phyloP scores from a whole-genome alignment of 2,329 filamentous ascomycete species.

The Pestalotiopsis sp. region DNA sequence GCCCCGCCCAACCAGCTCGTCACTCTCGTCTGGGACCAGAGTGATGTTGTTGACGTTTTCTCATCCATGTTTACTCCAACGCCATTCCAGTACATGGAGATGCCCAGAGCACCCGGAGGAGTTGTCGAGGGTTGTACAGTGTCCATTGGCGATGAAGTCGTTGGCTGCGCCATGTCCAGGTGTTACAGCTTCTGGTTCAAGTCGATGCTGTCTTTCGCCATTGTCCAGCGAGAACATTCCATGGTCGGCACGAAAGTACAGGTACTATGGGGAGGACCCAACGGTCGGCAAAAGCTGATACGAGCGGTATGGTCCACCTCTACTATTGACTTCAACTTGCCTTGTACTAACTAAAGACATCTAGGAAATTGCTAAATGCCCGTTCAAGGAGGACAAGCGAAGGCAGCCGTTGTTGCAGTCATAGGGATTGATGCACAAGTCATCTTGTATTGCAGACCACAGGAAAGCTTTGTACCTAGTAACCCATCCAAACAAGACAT shows the following conservation, averaged over 20 bases:
- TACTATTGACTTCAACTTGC: not conserved
- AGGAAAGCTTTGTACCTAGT: no score
- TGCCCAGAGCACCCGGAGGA: not conserved
- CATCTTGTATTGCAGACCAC: no score
- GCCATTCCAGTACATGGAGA: not conserved
- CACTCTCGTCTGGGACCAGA: not conserved
- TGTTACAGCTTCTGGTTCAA: not conserved
- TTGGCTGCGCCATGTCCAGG: not conserved
- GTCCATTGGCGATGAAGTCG: not conserved
- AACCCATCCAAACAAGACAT: no score
- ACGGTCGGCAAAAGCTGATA: not conserved
- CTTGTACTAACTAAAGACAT: not conserved
- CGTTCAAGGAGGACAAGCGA: not conserved
- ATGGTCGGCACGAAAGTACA: not conserved
- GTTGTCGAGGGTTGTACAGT: not conserved
- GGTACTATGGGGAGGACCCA: not conserved
- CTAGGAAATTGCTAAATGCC: not conserved
- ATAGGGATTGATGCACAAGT: no score
- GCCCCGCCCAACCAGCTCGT: not conserved
- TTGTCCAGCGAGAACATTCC: not conserved
- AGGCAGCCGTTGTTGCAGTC: not conserved
- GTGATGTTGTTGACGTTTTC: not conserved
- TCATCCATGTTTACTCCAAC: not conserved
- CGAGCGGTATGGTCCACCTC: not conserved
- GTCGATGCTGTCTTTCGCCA: not conserved